Evolutionary conservation across 202 grass and related monocot genomes (phyloP).

Genomic region (Schoenoplectus triqueter): DNA sequence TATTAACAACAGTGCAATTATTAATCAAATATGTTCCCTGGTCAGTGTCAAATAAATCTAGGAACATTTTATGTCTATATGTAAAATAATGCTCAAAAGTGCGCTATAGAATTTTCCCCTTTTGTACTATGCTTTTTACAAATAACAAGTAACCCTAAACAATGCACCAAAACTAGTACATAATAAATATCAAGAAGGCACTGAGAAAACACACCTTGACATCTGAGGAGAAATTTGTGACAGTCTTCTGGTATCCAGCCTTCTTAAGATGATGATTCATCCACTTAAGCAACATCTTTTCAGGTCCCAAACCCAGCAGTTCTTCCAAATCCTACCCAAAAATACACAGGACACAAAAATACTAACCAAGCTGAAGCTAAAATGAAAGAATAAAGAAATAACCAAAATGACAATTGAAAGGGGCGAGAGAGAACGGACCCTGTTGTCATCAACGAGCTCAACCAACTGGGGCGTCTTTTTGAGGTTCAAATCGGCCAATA

Average conservation of each 20-base stretch:
- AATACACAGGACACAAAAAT: background rate
- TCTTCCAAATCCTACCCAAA: conserved; percentile 93
- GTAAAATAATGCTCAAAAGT: conserved; percentile 1
- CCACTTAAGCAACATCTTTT: conserved; percentile 96
- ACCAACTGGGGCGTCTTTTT: conserved; percentile 97
- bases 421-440: conserved; percentile 46
- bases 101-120: background rate
- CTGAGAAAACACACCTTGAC: conserved; percentile 62
- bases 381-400: background rate
- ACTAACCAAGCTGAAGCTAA: conserved; percentile 28
- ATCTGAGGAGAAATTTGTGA: conserved; percentile 98
- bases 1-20: background rate
- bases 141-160: background rate
- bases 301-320: conserved; percentile 79
- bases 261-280: conserved; percentile 99
- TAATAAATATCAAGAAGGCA: background rate
- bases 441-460: conserved; percentile 90
- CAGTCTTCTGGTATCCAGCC: conserved; percentile 96
- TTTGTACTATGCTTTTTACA: conserved; percentile 5
- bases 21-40: conserved; percentile 24
- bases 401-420: background rate
- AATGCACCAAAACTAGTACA: background rate
- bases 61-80: conserved; percentile 1
- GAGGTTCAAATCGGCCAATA: conserved; percentile 95
- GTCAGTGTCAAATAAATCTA: conserved; percentile 14